phyloP scores from a whole-genome alignment of 352 stramenopile genomes.

The Pythium chondricola region DNA sequence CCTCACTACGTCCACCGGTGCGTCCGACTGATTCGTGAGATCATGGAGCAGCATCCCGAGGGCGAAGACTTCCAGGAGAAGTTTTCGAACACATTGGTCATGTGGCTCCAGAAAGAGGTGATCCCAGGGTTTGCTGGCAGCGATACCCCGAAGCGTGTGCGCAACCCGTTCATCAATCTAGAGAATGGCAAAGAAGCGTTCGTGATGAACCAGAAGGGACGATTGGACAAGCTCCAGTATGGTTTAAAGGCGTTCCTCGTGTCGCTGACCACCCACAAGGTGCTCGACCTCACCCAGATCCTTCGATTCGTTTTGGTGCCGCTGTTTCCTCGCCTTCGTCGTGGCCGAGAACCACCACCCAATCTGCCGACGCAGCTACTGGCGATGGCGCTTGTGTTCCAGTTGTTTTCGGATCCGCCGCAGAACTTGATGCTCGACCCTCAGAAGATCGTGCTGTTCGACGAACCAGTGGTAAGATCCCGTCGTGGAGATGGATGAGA shows the following conservation, averaged over 20 bases:
- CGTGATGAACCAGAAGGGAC: conserved; percentile 74
- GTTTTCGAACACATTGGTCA: conserved; percentile 75
- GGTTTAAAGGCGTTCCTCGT: conserved; percentile 82
- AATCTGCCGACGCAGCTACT: conserved; percentile 78
- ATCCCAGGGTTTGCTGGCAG: conserved; percentile 71
- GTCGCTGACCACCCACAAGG: conserved; percentile 76
- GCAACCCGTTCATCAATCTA: conserved; percentile 76
- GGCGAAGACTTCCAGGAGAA: conserved; percentile 82
- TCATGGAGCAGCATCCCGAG: conserved; percentile 80
- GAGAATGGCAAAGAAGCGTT: conserved; percentile 83
- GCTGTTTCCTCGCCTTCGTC: conserved; percentile 67
- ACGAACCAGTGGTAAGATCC: conserved; percentile 83
- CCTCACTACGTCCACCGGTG: conserved; percentile 83
- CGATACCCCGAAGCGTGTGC: conserved; percentile 68
- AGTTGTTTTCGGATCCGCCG: conserved; percentile 79
- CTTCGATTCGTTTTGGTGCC: conserved; percentile 78
- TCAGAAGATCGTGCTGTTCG: conserved; percentile 78
- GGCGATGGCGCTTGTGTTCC: conserved; percentile 79
- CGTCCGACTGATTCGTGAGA: conserved; percentile 75
- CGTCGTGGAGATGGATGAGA: too few relatives aligned
- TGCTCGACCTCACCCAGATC: conserved; percentile 79
- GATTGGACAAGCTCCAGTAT: conserved; percentile 79
- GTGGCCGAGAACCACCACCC: conserved; percentile 61
- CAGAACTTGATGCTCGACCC: conserved; percentile 73
- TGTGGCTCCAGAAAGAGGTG: conserved; percentile 86